Evolutionary conservation across 2,329 filamentous ascomycete species (phyloP), one percentile per base, ranked within the genome.

Genomic region (Penicillium sp.): DNA sequence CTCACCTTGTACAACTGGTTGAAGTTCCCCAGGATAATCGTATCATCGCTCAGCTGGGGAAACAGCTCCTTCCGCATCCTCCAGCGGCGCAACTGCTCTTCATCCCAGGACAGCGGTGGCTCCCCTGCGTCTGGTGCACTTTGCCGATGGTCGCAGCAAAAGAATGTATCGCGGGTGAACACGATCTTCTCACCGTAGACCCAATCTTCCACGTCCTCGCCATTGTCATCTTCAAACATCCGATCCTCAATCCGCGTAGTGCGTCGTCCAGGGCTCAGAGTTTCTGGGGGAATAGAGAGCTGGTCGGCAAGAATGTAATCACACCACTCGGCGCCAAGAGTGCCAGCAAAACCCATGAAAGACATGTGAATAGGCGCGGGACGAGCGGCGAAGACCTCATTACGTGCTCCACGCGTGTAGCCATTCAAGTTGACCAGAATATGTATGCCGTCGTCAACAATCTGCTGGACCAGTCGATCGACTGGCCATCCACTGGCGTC

Each of bases 311-410:
- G 84, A 15, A 99, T 88, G 71, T 99, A 99, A 74, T 99, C 95
- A 68, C 95, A 99, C 95, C 95, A 99, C 73, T 99, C 95, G 2
- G 95, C 95, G 5, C 95, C 95, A 0, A 99, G 81, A 0, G 94
- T 97, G 10, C 95, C 95, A 0, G 95, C 95, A 73, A 99, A 99
- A 0, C 95, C 95, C 95, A 99, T 99, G 71, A 99, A 99, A 0
- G 95, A 96, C 95, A 99, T 99, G 67, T 99, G 95, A 45, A 99
- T 92, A 0, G 95, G 95, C 2, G 93, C 92, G 15, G 95, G 92
- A 28, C 96, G 87, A 22, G 95, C 95, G 22, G 95, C 95, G 74
- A 99, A 99, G 4, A 99, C 89, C 73, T 99, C 95, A 68, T 99
- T 99, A 25, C 93, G 87, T n/a, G 95, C 95, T 34, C 95, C 95